Conservation (phyloP, 78 protist species). For the Polysphondylium violaceum region DNA sequence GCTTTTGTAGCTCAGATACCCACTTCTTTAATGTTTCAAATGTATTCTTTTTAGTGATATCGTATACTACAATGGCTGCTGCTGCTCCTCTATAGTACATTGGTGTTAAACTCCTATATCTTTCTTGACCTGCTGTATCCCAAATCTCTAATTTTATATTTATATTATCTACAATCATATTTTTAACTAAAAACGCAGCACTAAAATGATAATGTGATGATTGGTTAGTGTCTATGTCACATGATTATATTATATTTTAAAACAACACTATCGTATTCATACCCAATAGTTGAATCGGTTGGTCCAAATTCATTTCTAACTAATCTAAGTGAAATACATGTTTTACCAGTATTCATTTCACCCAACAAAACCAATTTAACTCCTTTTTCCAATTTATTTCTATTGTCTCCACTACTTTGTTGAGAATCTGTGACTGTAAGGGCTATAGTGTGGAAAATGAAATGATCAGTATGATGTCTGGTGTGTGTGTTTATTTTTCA, state of each 20-base stretch:
- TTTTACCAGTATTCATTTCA: constrained; percentile 66
- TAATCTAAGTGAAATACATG: constrained; percentile 58
- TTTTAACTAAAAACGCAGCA: constrained; percentile 73
- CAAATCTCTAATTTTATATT: constrained; percentile 66
- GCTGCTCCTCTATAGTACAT: constrained; percentile 78
- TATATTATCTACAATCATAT: constrained; percentile 29
- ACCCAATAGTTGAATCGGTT: constrained; percentile 78
- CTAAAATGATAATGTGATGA: not conserved
- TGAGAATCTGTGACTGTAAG: not conserved
- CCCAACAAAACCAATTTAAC: constrained; percentile 61
- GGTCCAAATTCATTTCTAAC: constrained; percentile 78
- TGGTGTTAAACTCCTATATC: constrained; percentile 63
- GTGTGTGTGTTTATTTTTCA: not conserved
- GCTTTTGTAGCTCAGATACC: constrained; percentile 74
- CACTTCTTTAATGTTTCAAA: constrained; percentile 71
- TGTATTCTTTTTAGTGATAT: constrained; percentile 73
- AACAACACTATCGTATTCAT: not conserved
- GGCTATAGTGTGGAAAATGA: not conserved
- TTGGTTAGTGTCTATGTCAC: not conserved
- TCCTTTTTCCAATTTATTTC: constrained; percentile 65
- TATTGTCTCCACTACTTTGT: constrained; percentile 17
- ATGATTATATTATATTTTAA: not conserved
- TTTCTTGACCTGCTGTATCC: constrained; percentile 80
- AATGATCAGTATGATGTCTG: not conserved
- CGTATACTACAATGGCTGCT: constrained; percentile 69